phyloP scores from a whole-genome alignment of 495 filamentous ascomycete species.

The Talaromyces proteolyticus region DNA sequence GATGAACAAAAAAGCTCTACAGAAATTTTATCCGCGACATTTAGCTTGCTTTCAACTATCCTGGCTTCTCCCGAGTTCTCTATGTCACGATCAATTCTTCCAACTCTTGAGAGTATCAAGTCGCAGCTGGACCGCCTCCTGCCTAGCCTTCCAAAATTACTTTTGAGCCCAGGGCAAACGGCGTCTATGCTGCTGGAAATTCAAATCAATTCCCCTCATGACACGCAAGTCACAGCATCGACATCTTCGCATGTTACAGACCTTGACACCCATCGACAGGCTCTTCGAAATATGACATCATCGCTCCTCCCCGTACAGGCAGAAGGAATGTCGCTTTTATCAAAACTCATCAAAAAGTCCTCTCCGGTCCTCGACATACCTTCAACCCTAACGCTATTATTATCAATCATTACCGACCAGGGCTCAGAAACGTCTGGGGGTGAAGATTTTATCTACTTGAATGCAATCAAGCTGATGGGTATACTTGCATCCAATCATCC shows the following conservation, averaged over 20 bases:
- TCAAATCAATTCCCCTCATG: conserved; percentile 49
- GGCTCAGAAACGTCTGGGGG: conserved; percentile 24
- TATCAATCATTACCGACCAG: conserved; percentile 56
- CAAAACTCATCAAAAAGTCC: conserved; percentile 52
- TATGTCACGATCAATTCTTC: conserved; percentile 36
- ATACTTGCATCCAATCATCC: conserved; percentile 62
- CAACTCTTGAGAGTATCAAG: conserved; percentile 46
- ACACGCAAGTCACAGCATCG: conserved; percentile 25
- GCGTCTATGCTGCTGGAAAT: conserved; percentile 50
- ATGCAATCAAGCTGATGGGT: conserved; percentile 61
- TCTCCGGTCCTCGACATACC: conserved; percentile 68
- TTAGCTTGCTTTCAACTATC: conserved; percentile 64
- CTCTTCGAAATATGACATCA: conserved; percentile 69
- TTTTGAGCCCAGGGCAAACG: conserved; percentile 42
- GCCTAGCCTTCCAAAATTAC: conserved; percentile 23
- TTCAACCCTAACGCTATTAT: conserved; percentile 57
- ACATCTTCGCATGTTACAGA: conserved; percentile 48
- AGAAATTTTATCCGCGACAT: conserved; percentile 48
- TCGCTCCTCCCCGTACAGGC: conserved; percentile 70
- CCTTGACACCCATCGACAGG: conserved; percentile 63
- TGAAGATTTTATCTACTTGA: conserved; percentile 73
- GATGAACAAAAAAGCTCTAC: conserved; percentile 37
- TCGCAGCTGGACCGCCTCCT: conserved; percentile 37
- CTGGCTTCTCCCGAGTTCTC: conserved; percentile 58
- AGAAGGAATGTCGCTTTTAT: conserved; percentile 69